Evolutionary conservation across 2,329 filamentous ascomycete genomes (phyloP), one percentile per base, ranked within the genome.

Genomic region (Colletotrichum spinosum): DNA sequence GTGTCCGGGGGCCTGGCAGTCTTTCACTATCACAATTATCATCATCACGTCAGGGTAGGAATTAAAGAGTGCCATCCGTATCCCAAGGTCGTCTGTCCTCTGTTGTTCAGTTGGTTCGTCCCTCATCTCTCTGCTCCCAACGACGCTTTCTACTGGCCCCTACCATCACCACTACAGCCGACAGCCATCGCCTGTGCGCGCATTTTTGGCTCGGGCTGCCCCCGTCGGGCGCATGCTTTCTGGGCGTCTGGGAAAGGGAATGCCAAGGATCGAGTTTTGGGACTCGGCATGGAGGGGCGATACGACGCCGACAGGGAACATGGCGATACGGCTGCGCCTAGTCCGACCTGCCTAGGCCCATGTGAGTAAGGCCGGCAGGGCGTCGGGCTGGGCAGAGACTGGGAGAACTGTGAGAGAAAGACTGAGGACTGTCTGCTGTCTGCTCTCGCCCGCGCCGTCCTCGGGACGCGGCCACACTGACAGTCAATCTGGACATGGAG

Each of bases 221-320:
- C n/a, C 11, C 13, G 15, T 13, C 42, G 46, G 46, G 51, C 46
- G 55, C 42, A 51, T 48, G 44, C 38, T 48, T 13, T 25, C 39
- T 37, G 55, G 55, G 55, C 46, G 8, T 42, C 62, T 55, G 45
- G 42, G 39, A 60, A 39, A 50, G 39, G 51, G n/a, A 50, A 54
- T 51, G 61, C 61, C 56, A 65, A 65, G 56, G 38, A 50, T 51
- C 37, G 12, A 38, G n/a, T 44, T 41, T 61, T 46, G 57, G 61
- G 45, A 41, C 37, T 46, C 35, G 51, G 34, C 11, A 46, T 46
- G 60, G 55, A 54, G 51, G 61, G 51, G 51, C 45, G 39, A 61
- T 65, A 65, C 61, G 57, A 65, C 45, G 55, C 7, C 34, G 50
- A 60, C 61, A 65, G 45, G 62, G 57, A 46, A 61, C 57, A 61